Conservation (phyloP, 371 early-diverging fungal species). For the Mortierella sp. region DNA sequence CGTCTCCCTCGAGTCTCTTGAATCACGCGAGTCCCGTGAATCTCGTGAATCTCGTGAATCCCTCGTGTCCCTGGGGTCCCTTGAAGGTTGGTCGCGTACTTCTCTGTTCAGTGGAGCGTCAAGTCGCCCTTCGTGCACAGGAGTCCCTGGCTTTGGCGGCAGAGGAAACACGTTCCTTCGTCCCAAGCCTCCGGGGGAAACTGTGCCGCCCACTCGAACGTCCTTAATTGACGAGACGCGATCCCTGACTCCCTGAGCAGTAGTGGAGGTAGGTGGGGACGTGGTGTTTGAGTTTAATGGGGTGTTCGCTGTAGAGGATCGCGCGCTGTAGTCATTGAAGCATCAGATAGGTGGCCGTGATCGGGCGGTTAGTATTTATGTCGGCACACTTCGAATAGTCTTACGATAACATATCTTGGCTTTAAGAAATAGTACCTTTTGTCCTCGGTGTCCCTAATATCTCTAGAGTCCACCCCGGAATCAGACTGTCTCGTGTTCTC, state of each 20-base stretch:
- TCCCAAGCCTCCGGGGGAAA: constrained; percentile 13
- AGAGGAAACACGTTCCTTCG: constrained; percentile 35
- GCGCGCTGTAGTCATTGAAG: no score
- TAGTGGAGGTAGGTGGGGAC: background rate
- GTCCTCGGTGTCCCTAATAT: constrained; percentile 14
- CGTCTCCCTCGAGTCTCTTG: no score
- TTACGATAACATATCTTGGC: no score
- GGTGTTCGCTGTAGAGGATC: background rate
- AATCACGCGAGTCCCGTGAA: constrained; percentile 4
- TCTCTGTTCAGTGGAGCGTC: constrained; percentile 20
- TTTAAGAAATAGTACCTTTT: no score
- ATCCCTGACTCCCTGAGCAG: constrained; percentile 12
- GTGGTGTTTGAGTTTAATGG: background rate
- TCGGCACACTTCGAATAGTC: no score
- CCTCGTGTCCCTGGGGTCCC: background rate
- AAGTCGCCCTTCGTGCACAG: constrained; percentile 20
- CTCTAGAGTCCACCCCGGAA: background rate
- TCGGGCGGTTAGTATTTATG: no score
- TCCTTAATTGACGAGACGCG: constrained; percentile 25
- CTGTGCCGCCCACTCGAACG: constrained; percentile 21
- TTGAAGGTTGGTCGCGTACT: constrained; percentile 8
- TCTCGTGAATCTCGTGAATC: constrained; percentile 9
- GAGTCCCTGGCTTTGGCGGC: constrained; percentile 42
- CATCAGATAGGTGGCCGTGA: background rate
- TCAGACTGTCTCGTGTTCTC: background rate